Evolutionary conservation across 352 stramenopile genomes (phyloP), one percentile per base, ranked within the genome.

Genomic region (Pythium diclinum): DNA sequence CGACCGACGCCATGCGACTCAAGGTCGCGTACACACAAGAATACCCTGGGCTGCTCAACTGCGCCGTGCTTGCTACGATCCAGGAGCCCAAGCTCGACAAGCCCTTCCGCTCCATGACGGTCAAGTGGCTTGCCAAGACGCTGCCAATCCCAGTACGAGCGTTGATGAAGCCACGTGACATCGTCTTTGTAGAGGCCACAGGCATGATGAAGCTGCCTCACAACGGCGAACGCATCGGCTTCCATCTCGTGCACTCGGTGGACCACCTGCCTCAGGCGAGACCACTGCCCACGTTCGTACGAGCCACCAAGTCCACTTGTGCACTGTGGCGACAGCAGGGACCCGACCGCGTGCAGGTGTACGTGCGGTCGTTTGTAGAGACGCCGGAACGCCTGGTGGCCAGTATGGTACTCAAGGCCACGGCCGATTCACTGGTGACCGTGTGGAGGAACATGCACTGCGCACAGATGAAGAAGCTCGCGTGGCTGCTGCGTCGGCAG

Each of bases 211-310:
- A 65, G n/a, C 59, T 85, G 3, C 42, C 34, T 0, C 46, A 53
- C 46, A 81, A 63, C 2, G 76, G 78, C 16, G 77, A 87, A 33
- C 78, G 72, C 16, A 64, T 88, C 1, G 78, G 77, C 19, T 89
- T 83, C 52, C 77, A 87, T 57, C 55, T 88, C 56, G 42, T 82
- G 47, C 81, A 85, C 59, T 90, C 81, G 11, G 60, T 90, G 40
- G 59, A 64, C 51, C 56, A 67, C 23, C 30, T 73, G 7, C 32
- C 48, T 9, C 36, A 64, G 14, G 28, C 57, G 4, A 52, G 61
- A 4, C 7, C 59, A 3, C 42, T 71, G 19, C 57, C 55, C 73
- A 58, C 67, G 67, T 53, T 65, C 47, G 6, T 79, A 6, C 67
- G 67, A n/a, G 38, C 56, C n/a, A 61, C 65, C 52, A 56, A 78